phyloP scores from a whole-genome alignment of 495 filamentous ascomycete species.

The Annulohypoxylon nitens region DNA sequence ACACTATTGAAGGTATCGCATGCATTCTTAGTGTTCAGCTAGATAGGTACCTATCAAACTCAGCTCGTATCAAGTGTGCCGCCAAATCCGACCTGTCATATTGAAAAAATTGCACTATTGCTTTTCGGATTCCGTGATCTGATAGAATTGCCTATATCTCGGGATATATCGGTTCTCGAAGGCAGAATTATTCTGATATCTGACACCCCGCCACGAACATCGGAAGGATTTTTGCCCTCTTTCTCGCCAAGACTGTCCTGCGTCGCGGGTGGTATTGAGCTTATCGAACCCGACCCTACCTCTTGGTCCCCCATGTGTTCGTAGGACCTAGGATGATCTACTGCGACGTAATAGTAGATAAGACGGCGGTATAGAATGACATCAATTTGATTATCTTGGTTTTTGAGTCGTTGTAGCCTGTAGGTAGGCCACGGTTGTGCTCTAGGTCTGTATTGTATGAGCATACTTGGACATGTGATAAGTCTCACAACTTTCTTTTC shows the following conservation, averaged over 20 bases:
- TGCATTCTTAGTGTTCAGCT: not conserved
- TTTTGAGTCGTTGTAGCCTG: no score
- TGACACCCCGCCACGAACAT: not conserved
- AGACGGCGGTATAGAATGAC: slow-evolving; percentile 1
- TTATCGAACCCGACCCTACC: slow-evolving; percentile 2
- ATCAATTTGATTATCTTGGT: not conserved
- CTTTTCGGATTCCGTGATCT: not conserved
- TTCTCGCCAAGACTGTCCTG: slow-evolving; percentile 3
- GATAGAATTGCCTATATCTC: not conserved
- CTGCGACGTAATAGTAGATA: slow-evolving; percentile 7
- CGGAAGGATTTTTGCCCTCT: not conserved
- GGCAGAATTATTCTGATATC: not conserved
- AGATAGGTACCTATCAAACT: not conserved
- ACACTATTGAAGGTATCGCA: not conserved
- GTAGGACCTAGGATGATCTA: not conserved
- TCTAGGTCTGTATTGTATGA: no score
- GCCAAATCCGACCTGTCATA: not conserved
- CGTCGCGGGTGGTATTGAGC: slow-evolving; percentile 3
- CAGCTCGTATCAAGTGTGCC: not conserved
- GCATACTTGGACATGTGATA: no score
- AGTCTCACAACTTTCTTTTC: no score
- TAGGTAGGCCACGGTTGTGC: no score
- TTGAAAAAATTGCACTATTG: not conserved
- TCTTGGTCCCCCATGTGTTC: not conserved
- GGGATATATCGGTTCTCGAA: not conserved